A percentile compares a stretch with the other conserved stretches of the same genome.
These are phyloP conservation scores for Nemania sp. DNA, from an alignment of 2,329 filamentous ascomycete genomes.

Conservation along the genomic window DNA sequence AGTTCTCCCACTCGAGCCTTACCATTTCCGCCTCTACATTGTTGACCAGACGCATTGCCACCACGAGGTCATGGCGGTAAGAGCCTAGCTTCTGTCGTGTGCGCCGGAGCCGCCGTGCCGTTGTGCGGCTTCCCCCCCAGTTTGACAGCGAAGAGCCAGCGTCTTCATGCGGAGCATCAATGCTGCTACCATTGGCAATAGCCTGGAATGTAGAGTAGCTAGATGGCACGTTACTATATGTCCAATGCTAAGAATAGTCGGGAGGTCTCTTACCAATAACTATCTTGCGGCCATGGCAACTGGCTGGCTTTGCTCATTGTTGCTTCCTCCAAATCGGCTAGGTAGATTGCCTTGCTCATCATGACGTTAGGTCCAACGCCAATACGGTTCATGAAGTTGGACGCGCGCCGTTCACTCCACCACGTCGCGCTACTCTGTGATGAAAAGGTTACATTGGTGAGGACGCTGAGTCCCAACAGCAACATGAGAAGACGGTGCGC, in stretches of 20 bases:
- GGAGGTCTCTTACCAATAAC: conserved; percentile 51
- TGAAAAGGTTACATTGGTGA: conserved; percentile 75
- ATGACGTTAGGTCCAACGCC: conserved; percentile 77
- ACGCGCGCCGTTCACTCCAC: conserved; percentile 83
- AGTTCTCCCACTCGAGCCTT: conserved; percentile 88
- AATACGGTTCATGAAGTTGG: conserved; percentile 77
- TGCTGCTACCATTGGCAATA: conserved; percentile 60
- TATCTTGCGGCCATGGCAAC: conserved; percentile 48
- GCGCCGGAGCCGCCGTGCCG: conserved; percentile 69
- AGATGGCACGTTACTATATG: conserved; percentile 12
- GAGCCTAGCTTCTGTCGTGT: conserved; percentile 81
- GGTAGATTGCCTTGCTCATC: conserved; percentile 85
- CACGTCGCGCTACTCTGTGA: conserved; percentile 74
- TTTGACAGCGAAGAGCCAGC: conserved; percentile 50
- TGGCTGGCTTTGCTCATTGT: conserved; percentile 43
- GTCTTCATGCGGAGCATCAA: conserved; percentile 60
- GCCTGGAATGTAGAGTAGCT: conserved; percentile 65
- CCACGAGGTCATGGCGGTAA: conserved; percentile 87
- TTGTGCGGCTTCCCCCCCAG: conserved; percentile 54
- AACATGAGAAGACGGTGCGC: conserved; percentile 75
- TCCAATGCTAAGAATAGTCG: not conserved
- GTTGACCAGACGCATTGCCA: conserved; percentile 89
- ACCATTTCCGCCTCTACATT: conserved; percentile 85
- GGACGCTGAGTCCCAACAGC: conserved; percentile 67
- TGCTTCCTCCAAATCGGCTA: conserved; percentile 76